Evolutionary conservation across 2,329 filamentous ascomycete genomes (phyloP).

Genomic region (Fragosphaeria purpurea): DNA sequence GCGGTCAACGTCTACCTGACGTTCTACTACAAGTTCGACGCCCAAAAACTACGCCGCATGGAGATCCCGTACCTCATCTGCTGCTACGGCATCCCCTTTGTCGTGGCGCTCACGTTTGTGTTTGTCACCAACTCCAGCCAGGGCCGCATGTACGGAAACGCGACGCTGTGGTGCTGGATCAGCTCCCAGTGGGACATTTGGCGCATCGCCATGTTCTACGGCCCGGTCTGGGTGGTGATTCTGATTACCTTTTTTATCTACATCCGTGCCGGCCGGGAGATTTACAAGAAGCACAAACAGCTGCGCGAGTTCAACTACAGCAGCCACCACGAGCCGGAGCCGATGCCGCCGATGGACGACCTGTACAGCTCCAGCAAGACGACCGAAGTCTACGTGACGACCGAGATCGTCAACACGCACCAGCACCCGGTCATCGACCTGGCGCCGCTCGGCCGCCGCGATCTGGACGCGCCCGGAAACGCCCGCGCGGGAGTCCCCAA

Average conservation of each 20-base stretch:
- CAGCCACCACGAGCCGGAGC: conserved; percentile 33
- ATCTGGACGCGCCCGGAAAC: conserved; percentile 5
- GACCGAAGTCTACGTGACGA: conserved; percentile 55
- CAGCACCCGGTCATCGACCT: conserved; percentile 21
- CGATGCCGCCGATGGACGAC: conserved; percentile 29
- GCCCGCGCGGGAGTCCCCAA: background rate
- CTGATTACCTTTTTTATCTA: conserved; percentile 55
- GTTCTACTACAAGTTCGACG: conserved; percentile 65
- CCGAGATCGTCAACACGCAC: conserved; percentile 28
- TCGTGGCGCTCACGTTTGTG: conserved; percentile 58
- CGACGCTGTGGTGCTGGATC: conserved; percentile 77
- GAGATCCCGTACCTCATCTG: conserved; percentile 60
- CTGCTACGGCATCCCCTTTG: conserved; percentile 65
- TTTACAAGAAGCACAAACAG: conserved; percentile 56
- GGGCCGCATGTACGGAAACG: conserved; percentile 60
- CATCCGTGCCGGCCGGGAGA: conserved; percentile 53
- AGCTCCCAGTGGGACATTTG: conserved; percentile 55
- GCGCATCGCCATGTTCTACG: conserved; percentile 67
- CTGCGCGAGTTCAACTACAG: conserved; percentile 48
- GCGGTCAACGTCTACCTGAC: conserved; percentile 75
- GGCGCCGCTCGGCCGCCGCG: conserved; percentile 21
- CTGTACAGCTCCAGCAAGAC: conserved; percentile 42
- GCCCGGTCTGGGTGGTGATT: conserved; percentile 57
- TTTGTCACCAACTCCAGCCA: conserved; percentile 43
- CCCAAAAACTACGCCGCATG: conserved; percentile 50